Percentiles rank a stretch among this genome's conserved stretches.
phyloP scores from a whole-genome alignment of 139 green algal genomes.

The Ulvella scutata region DNA sequence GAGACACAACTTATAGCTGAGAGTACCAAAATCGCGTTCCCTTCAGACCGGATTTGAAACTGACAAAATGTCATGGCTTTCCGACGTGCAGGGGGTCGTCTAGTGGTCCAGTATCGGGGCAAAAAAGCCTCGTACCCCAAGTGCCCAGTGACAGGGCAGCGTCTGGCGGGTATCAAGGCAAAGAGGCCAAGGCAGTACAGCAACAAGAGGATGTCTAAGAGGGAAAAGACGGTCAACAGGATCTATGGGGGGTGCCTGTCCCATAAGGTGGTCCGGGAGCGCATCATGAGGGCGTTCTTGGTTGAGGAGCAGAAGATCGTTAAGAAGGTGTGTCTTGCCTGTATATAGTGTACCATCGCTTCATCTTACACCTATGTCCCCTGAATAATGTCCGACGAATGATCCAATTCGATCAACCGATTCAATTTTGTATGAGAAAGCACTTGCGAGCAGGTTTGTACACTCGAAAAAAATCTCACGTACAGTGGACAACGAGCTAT shows the following conservation, averaged over 20 bases:
- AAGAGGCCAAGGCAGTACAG: conserved; percentile 40
- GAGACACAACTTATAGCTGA: no score
- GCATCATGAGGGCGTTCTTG: conserved; percentile 91
- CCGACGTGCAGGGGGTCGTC: conserved; percentile 56
- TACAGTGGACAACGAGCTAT: no score
- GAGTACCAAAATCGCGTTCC: no score
- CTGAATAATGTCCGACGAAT: neutral
- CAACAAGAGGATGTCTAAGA: conserved; percentile 65
- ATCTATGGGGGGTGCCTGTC: conserved; percentile 85
- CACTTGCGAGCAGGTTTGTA: no score
- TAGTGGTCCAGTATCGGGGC: conserved; percentile 79
- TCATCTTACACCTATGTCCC: neutral
- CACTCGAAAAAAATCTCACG: no score
- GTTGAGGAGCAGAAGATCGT: conserved; percentile 99
- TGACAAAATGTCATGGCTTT: no score
- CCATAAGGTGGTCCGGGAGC: conserved; percentile 64
- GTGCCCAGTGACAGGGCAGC: conserved; percentile 44
- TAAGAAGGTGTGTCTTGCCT: conserved; percentile 71
- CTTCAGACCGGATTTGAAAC: no score
- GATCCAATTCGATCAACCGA: neutral
- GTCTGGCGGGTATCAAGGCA: conserved; percentile 9
- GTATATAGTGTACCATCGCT: neutral
- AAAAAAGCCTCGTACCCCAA: conserved; percentile 69
- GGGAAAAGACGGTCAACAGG: conserved; percentile 86
- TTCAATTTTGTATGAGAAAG: no score